phyloP scores from a whole-genome alignment of 805 yeast species.

The Suhomyces pyralidae region DNA sequence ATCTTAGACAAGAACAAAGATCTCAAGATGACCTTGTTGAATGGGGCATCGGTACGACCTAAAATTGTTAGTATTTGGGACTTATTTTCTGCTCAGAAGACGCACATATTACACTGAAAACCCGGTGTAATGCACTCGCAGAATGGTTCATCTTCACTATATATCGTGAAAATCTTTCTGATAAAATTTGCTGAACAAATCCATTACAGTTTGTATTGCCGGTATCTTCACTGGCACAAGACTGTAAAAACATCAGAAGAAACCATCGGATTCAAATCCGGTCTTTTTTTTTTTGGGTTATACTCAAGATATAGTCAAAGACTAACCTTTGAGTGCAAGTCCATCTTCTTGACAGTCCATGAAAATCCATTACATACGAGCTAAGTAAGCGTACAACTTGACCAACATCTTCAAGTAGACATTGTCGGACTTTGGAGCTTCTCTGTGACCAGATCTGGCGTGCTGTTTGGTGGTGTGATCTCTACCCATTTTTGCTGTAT shows the following conservation, averaged over 20 bases:
- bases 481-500: conserved; percentile 71
- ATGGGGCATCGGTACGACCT: conserved; percentile 98
- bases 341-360: conserved; percentile 6
- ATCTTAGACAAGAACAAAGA: conserved; percentile 95
- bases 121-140: conserved; percentile 25
- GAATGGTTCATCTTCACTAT: conserved; percentile 11
- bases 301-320: neutral
- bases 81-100: conserved; percentile 44
- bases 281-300: conserved; percentile 3
- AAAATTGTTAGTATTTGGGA: conserved; percentile 32
- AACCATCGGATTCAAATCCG: neutral
- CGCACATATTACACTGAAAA: conserved; percentile 22
- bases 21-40: conserved; percentile 96
- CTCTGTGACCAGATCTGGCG: conserved; percentile 92
- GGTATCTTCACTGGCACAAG: conserved; percentile 10
- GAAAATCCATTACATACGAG: conserved; percentile 71
- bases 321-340: conserved; percentile 1
- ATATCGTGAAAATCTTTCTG: neutral
- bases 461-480: conserved; percentile 97
- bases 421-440: conserved; percentile 99
- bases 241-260: neutral
- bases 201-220: conserved; percentile 2
- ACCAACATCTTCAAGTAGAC: conserved; percentile 98
- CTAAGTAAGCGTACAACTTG: conserved; percentile 97
- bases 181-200: neutral